These are phyloP conservation scores for Posidonia oceanica DNA, from an alignment of 116 monocot genomes.

Conservation along the genomic window DNA sequence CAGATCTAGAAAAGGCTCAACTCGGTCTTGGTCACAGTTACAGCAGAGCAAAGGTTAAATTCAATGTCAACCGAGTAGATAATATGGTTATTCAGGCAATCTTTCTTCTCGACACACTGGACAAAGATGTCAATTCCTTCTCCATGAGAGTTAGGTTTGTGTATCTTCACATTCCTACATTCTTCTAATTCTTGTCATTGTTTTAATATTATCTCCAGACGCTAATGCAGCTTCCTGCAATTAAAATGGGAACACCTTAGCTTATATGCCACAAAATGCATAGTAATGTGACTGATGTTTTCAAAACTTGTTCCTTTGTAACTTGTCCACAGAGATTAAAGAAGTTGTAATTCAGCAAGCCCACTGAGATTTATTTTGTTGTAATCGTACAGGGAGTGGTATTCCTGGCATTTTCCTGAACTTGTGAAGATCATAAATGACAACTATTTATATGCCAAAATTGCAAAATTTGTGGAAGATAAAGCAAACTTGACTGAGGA, in stretches of 20 bases:
- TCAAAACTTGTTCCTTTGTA: too few relatives aligned
- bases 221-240: too few relatives aligned
- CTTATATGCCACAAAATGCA: too few relatives aligned
- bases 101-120: constrained; percentile 79
- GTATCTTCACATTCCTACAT: neutral
- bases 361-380: neutral
- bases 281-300: too few relatives aligned
- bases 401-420: constrained; percentile 95
- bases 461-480: constrained; percentile 65
- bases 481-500: constrained; percentile 70
- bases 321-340: too few relatives aligned
- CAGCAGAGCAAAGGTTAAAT: constrained; percentile 96
- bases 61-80: constrained; percentile 92
- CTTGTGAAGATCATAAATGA: constrained; percentile 80
- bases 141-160: constrained; percentile 94
- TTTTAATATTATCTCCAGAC: too few relatives aligned
- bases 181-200: too few relatives aligned
- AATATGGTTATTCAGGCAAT: constrained; percentile 99
- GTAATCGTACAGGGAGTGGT: constrained; percentile 61
- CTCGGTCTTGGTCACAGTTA: constrained; percentile 91
- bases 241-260: too few relatives aligned
- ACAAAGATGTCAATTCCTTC: constrained; percentile 91
- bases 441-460: constrained; percentile 75
- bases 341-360: too few relatives aligned
- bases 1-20: constrained; percentile 77